Base-by-base conservation (phyloP, 2,329 filamentous ascomycete species). In the Fusarium nurragi region DNA sequence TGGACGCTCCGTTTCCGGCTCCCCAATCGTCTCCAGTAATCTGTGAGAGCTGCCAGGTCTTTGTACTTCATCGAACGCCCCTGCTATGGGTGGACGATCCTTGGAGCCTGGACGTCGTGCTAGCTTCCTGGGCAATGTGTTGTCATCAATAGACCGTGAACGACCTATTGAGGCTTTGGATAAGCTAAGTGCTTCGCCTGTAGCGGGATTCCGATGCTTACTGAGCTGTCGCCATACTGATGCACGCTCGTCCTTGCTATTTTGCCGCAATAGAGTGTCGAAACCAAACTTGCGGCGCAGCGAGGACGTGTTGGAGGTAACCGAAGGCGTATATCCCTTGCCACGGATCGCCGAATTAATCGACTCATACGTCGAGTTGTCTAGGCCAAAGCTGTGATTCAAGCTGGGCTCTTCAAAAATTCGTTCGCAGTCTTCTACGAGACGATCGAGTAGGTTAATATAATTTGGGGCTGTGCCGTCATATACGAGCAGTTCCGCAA, bases 221-320 rank as follows among this genome's bases (percentile, higher is more conserved):
- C 93, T 97, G 66, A 97, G 80, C n/a, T 88, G 94, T 53, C 93
- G 88, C 88, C 93, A 93, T 21, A 97, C 88, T 0, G 92, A 94
- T 38, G 88, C 83, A 34, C 92, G 87, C 66, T 92, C 91, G 21
- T 83, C 85, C 75, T 90, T 94, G 80, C 91, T 93, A 71, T 91
- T 93, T 70, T 95, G 90, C 53, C 92, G 86, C 36, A 92, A 84
- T 26, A 96, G 77, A 4, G 83, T 88, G 55, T 93, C 88, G 60
- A 96, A 89, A 2, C 93, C 93, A 73, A 97, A 93, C 66, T 93
- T 92, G 73, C 89, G 90, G 43, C 93, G 85, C 25, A 97, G 83
- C 1, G 93, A 97, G 7, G 94, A 97, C 3, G 90, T 88, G 70
- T 96, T 97, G 2, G 94, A 97, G 12, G 87, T 91, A 54, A 97